A percentile compares a stretch with the other conserved stretches of the same genome.
These are phyloP conservation scores for Clathrospora elynae DNA, from an alignment of 2,329 filamentous ascomycete genomes.

Conservation along the genomic window DNA sequence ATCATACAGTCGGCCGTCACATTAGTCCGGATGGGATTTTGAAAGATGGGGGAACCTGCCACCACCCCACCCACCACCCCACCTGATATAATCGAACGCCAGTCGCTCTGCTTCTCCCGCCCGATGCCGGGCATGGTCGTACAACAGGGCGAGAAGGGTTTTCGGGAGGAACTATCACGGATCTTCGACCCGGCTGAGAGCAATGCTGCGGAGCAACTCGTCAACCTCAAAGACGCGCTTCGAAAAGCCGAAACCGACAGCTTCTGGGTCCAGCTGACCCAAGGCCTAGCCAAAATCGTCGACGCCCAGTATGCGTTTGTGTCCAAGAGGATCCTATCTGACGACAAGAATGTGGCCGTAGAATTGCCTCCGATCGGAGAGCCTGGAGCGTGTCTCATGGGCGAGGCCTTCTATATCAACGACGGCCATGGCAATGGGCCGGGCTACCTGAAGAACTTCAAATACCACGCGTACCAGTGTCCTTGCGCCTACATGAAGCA, in stretches of 20 bases:
- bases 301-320: conserved; percentile 72
- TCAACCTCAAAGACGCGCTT: conserved; percentile 63
- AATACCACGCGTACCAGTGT: conserved; percentile 67
- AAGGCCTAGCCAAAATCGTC: conserved; percentile 66
- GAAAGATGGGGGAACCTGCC: conserved; percentile 39
- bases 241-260: conserved; percentile 59
- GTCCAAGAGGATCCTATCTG: conserved; percentile 65
- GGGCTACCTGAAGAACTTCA: conserved; percentile 63
- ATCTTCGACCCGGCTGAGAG: conserved; percentile 57
- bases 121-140: conserved; percentile 51
- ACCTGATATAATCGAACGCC: conserved; percentile 50
- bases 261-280: conserved; percentile 69
- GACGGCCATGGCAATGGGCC: conserved; percentile 58
- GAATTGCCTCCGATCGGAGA: conserved; percentile 67
- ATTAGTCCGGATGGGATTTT: conserved; percentile 31
- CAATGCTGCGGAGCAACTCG: conserved; percentile 64
- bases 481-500: conserved; percentile 73
- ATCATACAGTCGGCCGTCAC: conserved; percentile 11
- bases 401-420: conserved; percentile 69
- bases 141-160: conserved; percentile 52
- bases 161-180: conserved; percentile 46
- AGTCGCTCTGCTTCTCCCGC: conserved; percentile 51
- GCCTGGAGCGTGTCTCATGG: conserved; percentile 66
- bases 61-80: conserved; percentile 41
- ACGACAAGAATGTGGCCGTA: conserved; percentile 63